Conservation (phyloP, 2,329 filamentous ascomycete species). For the Simplicillium sp. region DNA sequence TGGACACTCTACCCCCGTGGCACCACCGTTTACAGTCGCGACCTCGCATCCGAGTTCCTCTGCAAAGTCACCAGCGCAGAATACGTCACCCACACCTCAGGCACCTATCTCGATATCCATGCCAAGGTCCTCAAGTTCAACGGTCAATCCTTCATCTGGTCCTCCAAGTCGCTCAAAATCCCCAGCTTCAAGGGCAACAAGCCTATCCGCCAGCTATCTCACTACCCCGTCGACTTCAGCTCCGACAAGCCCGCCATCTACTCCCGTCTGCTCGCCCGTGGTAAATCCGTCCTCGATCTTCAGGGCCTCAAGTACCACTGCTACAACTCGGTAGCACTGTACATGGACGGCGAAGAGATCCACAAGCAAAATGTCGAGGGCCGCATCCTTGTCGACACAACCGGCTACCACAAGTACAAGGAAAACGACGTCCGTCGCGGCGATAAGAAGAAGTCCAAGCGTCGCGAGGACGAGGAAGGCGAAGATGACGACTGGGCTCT, state of each 20-base stretch:
- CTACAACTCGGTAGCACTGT: slow-evolving; percentile 30
- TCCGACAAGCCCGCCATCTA: slow-evolving; percentile 17
- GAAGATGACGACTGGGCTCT: slow-evolving; percentile 5
- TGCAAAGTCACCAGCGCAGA: slow-evolving; percentile 24
- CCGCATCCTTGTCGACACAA: slow-evolving; percentile 27
- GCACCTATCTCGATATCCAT: slow-evolving; percentile 14
- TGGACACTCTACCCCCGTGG: slow-evolving; percentile 35
- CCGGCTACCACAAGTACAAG: slow-evolving; percentile 32
- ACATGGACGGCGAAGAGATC: slow-evolving; percentile 9
- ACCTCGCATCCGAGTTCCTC: slow-evolving; percentile 29
- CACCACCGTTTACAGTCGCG: slow-evolving; percentile 27
- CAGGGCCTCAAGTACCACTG: slow-evolving; percentile 30
- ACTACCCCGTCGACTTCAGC: slow-evolving; percentile 26
- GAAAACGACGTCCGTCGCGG: slow-evolving; percentile 3
- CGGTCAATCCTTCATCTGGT: slow-evolving; percentile 31
- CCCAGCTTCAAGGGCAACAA: slow-evolving; percentile 26
- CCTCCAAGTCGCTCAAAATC: slow-evolving; percentile 19
- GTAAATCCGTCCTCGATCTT: slow-evolving; percentile 28
- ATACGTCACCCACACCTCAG: slow-evolving; percentile 13
- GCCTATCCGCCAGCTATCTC: slow-evolving; percentile 26
- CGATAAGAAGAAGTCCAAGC: slow-evolving; percentile 21
- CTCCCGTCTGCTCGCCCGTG: slow-evolving; percentile 20
- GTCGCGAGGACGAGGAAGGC: slow-evolving; percentile 3
- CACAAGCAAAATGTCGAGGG: slow-evolving; percentile 29
- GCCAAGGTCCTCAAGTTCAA: slow-evolving; percentile 27